Base-by-base conservation (phyloP, 2,329 filamentous ascomycete genomes). In the Colletotrichum cordylinicola region DNA sequence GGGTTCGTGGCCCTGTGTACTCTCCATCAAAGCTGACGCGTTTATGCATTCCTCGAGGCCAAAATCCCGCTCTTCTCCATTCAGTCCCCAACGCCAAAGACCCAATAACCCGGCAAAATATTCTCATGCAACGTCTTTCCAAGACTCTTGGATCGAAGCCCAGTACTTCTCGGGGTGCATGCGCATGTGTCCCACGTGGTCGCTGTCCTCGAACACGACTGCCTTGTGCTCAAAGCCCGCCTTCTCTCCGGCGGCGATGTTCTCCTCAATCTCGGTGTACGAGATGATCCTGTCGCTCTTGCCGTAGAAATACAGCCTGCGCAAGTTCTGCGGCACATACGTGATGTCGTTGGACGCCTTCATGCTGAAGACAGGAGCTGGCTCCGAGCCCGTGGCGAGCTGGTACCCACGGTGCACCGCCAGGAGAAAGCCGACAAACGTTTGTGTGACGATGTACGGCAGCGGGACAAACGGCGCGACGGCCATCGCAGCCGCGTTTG, bases 171-270 rank as follows among this genome's bases (percentile, higher is more conserved):
- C 86, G 1, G 89, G 87, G 71, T 92, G 88, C 81, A 87, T 83
- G 21, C 89, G 85, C 84, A 93, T 89, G 80, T 93, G 91, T 2
- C 90, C 91, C 21, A 92, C 92, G 81, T 94, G 92, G 2, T 87
- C 84, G 66, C 89, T 91, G 6, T 88, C 89, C 66, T 91, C 86
- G 77, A 94, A 94, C 35, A 88, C 79, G 73, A 90, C 88, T 24
- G 86, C 83, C 2, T 86, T 83, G 2, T 89, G 87, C 27, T 81
- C 79, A 77, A 89, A 92, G 0, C 91, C 92, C 69, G 85, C 84
- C 15, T 80, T 79, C 74, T 80, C 84, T 2, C 90, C 88, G 43
- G 86, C 82, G 4, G 87, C 86, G 1, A 87, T 89, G 78, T 93
- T 89, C 16, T 83, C 84, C 77, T 91, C 89, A 1, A 93, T 88